Conservation (phyloP, 2,329 filamentous ascomycete genomes). For the Microascus cirrosus region DNA sequence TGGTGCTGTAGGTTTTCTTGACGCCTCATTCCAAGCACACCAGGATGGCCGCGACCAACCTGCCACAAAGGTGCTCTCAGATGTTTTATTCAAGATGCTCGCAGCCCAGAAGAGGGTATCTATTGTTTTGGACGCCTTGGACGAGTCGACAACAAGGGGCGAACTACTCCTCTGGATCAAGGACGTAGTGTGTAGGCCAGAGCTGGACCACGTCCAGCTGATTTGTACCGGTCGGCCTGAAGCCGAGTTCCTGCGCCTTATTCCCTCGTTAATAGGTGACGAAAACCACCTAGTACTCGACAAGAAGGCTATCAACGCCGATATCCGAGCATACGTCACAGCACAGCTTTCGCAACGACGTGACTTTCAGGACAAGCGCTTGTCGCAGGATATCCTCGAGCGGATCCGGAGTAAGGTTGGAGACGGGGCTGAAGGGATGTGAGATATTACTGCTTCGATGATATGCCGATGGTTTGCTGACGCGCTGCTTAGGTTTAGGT, state of each 20-base stretch:
- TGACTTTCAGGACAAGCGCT: too few relatives aligned
- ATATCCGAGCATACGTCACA: too few relatives aligned
- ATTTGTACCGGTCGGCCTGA: too few relatives aligned
- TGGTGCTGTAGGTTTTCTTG: not conserved
- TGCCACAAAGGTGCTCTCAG: not conserved
- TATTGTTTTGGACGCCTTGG: constrained; percentile 13
- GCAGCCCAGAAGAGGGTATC: not conserved
- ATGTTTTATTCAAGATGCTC: constrained; percentile 11
- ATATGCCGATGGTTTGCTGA: too few relatives aligned
- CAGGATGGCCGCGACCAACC: not conserved
- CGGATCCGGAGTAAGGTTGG: constrained; percentile 8
- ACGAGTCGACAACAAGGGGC: constrained; percentile 10
- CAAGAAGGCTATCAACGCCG: constrained; percentile 9
- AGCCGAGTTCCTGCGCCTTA: constrained; percentile 7
- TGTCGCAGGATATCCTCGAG: constrained; percentile 6
- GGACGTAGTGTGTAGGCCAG: too few relatives aligned
- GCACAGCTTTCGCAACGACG: too few relatives aligned
- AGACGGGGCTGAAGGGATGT: constrained; percentile 10
- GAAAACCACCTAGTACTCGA: constrained; percentile 9
- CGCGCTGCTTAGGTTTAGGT: too few relatives aligned
- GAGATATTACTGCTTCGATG: too few relatives aligned
- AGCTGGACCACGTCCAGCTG: too few relatives aligned
- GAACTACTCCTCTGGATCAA: constrained; percentile 11
- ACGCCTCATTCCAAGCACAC: too few relatives aligned
- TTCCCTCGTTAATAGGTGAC: constrained; percentile 6